Evolutionary conservation across 192 early-diverging fungal genomes (phyloP).

Genomic region (Radiomyces spectabilis): DNA sequence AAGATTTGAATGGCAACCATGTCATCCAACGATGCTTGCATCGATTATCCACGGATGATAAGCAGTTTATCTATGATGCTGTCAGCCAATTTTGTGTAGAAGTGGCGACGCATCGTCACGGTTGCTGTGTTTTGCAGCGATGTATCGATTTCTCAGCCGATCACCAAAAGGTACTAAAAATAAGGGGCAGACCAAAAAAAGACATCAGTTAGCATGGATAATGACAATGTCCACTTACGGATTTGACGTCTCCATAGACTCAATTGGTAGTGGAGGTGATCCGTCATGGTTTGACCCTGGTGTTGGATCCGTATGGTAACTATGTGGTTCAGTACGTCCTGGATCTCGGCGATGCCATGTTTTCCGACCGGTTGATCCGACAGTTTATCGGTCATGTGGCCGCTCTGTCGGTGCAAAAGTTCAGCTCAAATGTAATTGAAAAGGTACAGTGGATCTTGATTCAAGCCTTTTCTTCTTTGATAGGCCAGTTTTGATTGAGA

Average conservation of each 20-base stretch:
- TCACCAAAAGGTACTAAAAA: slow-evolving; percentile 45
- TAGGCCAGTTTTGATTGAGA: slow-evolving; percentile 28
- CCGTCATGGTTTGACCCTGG: slow-evolving; percentile 60
- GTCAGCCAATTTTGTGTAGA: slow-evolving; percentile 70
- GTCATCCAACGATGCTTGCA: slow-evolving; percentile 88
- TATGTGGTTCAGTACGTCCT: slow-evolving; percentile 91
- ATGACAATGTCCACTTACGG: too few species aligned
- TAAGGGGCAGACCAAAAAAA: not conserved
- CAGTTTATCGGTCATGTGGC: slow-evolving; percentile 71
- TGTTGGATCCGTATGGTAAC: slow-evolving; percentile 89
- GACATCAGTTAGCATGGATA: not conserved
- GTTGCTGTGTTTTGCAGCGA: slow-evolving; percentile 86
- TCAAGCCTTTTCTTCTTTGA: not conserved
- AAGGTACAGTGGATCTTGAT: slow-evolving; percentile 44
- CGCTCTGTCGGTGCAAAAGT: slow-evolving; percentile 78
- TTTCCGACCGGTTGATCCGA: slow-evolving; percentile 60
- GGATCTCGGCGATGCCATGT: slow-evolving; percentile 61
- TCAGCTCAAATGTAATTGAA: slow-evolving; percentile 89
- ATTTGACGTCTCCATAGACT: slow-evolving; percentile 19
- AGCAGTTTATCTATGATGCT: slow-evolving; percentile 84
- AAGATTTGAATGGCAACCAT: slow-evolving; percentile 90
- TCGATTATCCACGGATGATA: slow-evolving; percentile 61
- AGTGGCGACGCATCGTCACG: slow-evolving; percentile 83
- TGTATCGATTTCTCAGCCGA: slow-evolving; percentile 79
- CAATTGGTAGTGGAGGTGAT: slow-evolving; percentile 76